A percentile compares a stretch with the other conserved stretches of the same genome.
Conservation (phyloP, 179 eudicot species). For the Dionaea muscipula region DNA sequence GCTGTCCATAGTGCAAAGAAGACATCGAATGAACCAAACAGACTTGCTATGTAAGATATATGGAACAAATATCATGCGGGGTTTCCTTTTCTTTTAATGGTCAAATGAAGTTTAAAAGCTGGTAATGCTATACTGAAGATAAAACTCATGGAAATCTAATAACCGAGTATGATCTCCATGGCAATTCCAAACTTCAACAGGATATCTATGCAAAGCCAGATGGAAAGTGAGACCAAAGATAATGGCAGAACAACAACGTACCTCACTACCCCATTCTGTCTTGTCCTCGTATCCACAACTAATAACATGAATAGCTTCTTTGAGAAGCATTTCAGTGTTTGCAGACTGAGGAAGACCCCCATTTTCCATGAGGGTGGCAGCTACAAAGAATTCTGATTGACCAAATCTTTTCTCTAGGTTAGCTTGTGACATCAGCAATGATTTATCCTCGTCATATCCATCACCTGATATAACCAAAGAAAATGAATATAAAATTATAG, state of each 20-base stretch:
- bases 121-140: too few relatives aligned
- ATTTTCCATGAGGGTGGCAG: conserved; percentile 52
- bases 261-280: conserved; percentile 57
- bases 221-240: background rate
- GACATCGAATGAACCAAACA: too few relatives aligned
- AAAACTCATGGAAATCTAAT: too few relatives aligned
- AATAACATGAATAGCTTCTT: conserved; percentile 57
- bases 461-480: conserved; percentile 17
- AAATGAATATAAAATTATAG: background rate
- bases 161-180: too few relatives aligned
- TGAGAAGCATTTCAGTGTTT: conserved; percentile 43
- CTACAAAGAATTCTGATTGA: conserved; percentile 52
- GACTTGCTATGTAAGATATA: too few relatives aligned
- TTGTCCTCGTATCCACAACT: conserved; percentile 63
- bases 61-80: too few relatives aligned
- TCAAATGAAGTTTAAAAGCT: too few relatives aligned
- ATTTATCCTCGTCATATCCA: conserved; percentile 51
- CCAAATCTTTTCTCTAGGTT: conserved; percentile 58
- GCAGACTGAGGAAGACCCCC: conserved; percentile 53
- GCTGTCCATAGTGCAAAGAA: too few relatives aligned
- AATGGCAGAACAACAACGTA: conserved; percentile 16
- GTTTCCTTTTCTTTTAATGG: too few relatives aligned
- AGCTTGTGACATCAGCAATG: conserved; percentile 52
- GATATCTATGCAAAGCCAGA: too few relatives aligned
- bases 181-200: too few relatives aligned